Evolutionary conservation across 495 filamentous ascomycete genomes (phyloP), one percentile per base, ranked within the genome.

Genomic region (Trichoderma gamsii): DNA sequence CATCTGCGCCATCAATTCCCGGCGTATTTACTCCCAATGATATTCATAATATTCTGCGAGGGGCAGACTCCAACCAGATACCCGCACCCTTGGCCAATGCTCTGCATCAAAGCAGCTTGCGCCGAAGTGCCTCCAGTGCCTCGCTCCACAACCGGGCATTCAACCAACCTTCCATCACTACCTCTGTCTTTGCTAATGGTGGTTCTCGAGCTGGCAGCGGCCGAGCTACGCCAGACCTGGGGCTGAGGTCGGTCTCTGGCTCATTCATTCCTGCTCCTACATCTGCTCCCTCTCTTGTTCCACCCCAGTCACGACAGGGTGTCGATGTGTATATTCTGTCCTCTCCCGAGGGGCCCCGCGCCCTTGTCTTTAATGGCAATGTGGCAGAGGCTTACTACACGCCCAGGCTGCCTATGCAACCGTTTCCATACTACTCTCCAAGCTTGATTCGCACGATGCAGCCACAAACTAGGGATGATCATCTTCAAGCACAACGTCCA

Each of bases 311-410:
- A 38, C 72, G 66, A 66, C 68, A 68, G 68, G 32, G 72, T 35
- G 70, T 63, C 64, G 79, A 84, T 67, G 82, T 88, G 5, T 90
- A 89, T 72, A 80, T 90, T 49, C 74, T 90, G 11, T 85, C 81
- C 4, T 88, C 87, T 2, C 86, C 88, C 1, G 76, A 73, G 21
- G 88, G 87, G 5, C 87, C 85, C 41, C 83, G 85, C 64, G 86
- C 84, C 7, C 74, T 90, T 11, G 73, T 89, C 9, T 76, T 88
- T 70, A 84, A 75, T 63, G 29, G 44, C 32, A 76, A 73, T 59
- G 71, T 63, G 46, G 67, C 79, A 3, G 83, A 82, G 32, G 73
- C 79, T 18, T 83, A 84, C 49, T 80, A 77, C 46, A 81, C 79
- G 4, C 79, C 79, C 32, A 73, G 71, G 13, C 38, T 59, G 25